Conservation (phyloP, 1,139 yeast species). For the Scheffersomyces parashehatae region DNA sequence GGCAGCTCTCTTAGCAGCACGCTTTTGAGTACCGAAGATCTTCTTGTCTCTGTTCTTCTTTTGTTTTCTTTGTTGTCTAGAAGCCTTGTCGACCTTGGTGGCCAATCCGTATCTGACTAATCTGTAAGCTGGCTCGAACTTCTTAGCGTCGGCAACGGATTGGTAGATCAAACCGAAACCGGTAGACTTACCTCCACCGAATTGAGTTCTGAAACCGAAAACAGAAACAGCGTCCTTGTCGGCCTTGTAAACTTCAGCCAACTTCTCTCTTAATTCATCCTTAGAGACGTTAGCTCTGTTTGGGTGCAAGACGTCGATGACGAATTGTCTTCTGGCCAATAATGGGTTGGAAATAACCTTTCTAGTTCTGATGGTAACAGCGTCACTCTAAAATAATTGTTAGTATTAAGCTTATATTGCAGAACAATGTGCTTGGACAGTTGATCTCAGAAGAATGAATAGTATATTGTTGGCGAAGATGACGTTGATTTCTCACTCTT, state of each 20-base stretch:
- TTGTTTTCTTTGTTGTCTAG: conserved; percentile 99
- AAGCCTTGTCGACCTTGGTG: conserved; percentile 91
- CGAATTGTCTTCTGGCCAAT: conserved; percentile 99
- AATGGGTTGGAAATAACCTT: conserved; percentile 99
- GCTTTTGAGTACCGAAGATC: conserved; percentile 97
- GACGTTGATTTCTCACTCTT: too few relatives aligned
- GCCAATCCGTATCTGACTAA: conserved; percentile 99
- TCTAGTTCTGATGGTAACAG: conserved; percentile 99
- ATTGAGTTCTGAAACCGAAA: conserved; percentile 99
- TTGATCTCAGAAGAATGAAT: too few relatives aligned
- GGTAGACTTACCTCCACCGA: conserved; percentile 99
- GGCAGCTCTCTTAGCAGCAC: conserved; percentile 91
- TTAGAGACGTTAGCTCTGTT: conserved; percentile 99
- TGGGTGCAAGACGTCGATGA: conserved; percentile 99
- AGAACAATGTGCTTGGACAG: too few relatives aligned
- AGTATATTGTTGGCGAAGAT: too few relatives aligned
- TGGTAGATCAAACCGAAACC: conserved; percentile 99
- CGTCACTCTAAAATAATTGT: conserved; percentile 72
- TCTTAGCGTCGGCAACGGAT: conserved; percentile 97
- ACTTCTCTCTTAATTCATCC: conserved; percentile 98
- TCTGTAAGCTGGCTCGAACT: conserved; percentile 99
- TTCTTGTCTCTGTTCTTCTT: conserved; percentile 99
- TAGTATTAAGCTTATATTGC: conserved; percentile 26
- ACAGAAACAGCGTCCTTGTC: conserved; percentile 99
- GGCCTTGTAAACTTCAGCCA: conserved; percentile 95